Evolutionary conservation across 2,329 filamentous ascomycete species (phyloP).

Genomic region (Penicillium sp.): DNA sequence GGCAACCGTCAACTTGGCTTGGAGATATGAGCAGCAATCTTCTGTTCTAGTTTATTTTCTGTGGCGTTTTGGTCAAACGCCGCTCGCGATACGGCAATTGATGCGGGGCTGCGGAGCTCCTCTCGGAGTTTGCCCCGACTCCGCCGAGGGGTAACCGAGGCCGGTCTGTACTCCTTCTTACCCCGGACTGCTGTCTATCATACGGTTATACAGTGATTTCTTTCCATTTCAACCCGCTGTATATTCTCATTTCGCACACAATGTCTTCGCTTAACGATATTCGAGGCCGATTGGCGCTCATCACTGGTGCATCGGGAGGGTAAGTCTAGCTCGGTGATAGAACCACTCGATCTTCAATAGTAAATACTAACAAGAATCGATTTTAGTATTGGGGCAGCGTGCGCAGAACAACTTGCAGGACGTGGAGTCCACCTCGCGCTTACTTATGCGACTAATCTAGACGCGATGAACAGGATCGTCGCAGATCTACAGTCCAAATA

Average conservation of each 20-base stretch:
- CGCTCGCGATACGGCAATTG: slow-evolving; percentile 14
- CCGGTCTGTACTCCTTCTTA: slow-evolving; percentile 4
- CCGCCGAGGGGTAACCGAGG: slow-evolving; percentile 19
- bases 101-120: slow-evolving; percentile 25
- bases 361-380: slow-evolving; percentile 1
- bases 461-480: slow-evolving; percentile 48
- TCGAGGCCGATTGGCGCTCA: slow-evolving; percentile 55
- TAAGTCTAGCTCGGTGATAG: slow-evolving; percentile 30
- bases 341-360: not conserved
- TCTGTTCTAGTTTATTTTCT: slow-evolving; percentile 27
- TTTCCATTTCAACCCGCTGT: not conserved
- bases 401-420: slow-evolving; percentile 55
- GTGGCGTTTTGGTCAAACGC: slow-evolving; percentile 5
- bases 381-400: slow-evolving; percentile 60
- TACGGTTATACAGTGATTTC: not conserved
- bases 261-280: slow-evolving; percentile 45
- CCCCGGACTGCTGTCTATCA: not conserved
- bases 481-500: slow-evolving; percentile 39
- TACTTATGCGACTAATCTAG: slow-evolving; percentile 57
- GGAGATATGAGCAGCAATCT: slow-evolving; percentile 41
- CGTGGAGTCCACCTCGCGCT: slow-evolving; percentile 58
- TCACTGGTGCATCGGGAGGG: slow-evolving; percentile 64
- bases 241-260: not conserved
- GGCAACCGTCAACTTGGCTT: slow-evolving; percentile 43
- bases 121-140: slow-evolving; percentile 28